Evolutionary conservation across 1,284 basidiomycete species (phyloP).

Genomic region (Dichomitus squalens): DNA sequence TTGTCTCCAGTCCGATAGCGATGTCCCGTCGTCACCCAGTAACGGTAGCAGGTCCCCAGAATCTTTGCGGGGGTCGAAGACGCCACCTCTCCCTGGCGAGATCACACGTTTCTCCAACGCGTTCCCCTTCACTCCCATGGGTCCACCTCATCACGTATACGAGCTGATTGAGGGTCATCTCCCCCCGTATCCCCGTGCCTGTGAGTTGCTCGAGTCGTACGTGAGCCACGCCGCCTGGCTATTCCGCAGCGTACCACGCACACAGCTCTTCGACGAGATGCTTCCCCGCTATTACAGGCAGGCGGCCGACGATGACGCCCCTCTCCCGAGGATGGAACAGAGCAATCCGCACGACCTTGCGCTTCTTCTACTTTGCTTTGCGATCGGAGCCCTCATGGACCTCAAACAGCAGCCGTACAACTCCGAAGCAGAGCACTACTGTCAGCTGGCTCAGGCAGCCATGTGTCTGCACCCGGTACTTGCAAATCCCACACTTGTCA

Average conservation of each 20-base stretch:
- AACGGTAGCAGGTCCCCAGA: conserved; percentile 32
- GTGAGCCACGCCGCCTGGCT: conserved; percentile 55
- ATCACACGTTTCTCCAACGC: conserved; percentile 56
- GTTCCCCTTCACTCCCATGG: conserved; percentile 68
- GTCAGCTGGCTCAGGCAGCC: conserved; percentile 50
- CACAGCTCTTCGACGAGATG: conserved; percentile 66
- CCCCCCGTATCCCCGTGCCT: conserved; percentile 41
- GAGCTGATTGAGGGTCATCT: conserved; percentile 46
- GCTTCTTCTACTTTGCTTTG: conserved; percentile 59
- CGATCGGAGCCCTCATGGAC: conserved; percentile 63
- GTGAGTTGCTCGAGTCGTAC: conserved; percentile 65
- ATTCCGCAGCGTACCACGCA: conserved; percentile 57
- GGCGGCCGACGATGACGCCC: conserved; percentile 16
- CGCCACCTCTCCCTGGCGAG: conserved; percentile 40
- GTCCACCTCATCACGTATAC: conserved; percentile 46
- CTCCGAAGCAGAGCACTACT: conserved; percentile 59
- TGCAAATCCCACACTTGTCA: conserved; percentile 38
- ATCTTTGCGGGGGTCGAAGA: conserved; percentile 37
- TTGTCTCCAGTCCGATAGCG: conserved; percentile 28
- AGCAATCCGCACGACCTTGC: conserved; percentile 54
- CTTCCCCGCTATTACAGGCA: conserved; percentile 59
- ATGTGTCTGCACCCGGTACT: conserved; percentile 39
- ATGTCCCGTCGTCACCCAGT: conserved; percentile 28
- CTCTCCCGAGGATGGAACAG: conserved; percentile 32
- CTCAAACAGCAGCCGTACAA: conserved; percentile 61